A percentile compares a stretch with the other conserved stretches of the same genome.
Conservation (phyloP, 1,284 basidiomycete genomes). For the Ustilago xerochloae region DNA sequence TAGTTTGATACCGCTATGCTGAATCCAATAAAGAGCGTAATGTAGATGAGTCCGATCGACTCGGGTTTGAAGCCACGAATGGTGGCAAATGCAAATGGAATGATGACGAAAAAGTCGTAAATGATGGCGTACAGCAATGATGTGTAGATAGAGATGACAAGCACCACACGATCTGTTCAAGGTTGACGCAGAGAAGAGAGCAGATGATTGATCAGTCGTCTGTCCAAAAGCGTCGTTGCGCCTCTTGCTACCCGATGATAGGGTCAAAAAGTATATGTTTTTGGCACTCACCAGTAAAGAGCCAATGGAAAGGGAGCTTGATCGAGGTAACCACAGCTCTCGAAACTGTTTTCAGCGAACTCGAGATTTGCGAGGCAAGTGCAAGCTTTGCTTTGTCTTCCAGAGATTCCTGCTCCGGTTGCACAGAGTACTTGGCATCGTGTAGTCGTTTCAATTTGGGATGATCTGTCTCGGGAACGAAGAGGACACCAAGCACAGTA, state of each 20-base stretch:
- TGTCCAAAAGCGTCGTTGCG: not conserved
- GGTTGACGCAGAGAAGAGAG: not conserved
- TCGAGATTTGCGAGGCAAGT: not conserved
- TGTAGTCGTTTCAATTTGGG: slow-evolving; percentile 29
- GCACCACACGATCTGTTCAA: slow-evolving; percentile 36
- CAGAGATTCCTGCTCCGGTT: not conserved
- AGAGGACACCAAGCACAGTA: slow-evolving; percentile 30
- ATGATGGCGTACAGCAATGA: slow-evolving; percentile 47
- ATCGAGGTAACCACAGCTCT: slow-evolving; percentile 5
- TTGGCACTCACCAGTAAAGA: slow-evolving; percentile 11
- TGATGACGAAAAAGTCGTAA: slow-evolving; percentile 49
- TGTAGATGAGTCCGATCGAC: slow-evolving; percentile 36
- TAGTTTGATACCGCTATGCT: slow-evolving; percentile 23
- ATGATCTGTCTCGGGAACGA: slow-evolving; percentile 47
- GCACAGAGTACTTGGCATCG: slow-evolving; percentile 19
- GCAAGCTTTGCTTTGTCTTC: not conserved
- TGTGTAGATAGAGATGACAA: slow-evolving; percentile 45
- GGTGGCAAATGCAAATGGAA: slow-evolving; percentile 39
- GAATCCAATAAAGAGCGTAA: slow-evolving; percentile 44
- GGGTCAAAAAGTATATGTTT: not conserved
- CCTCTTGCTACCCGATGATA: too few relatives aligned
- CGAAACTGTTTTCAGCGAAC: slow-evolving; percentile 7
- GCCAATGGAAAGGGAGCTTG: slow-evolving; percentile 41
- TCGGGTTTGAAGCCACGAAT: slow-evolving; percentile 41
- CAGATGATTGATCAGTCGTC: not conserved